Conservation (phyloP, 202 grass and related monocot genomes). For the Saccharum hybrid region DNA sequence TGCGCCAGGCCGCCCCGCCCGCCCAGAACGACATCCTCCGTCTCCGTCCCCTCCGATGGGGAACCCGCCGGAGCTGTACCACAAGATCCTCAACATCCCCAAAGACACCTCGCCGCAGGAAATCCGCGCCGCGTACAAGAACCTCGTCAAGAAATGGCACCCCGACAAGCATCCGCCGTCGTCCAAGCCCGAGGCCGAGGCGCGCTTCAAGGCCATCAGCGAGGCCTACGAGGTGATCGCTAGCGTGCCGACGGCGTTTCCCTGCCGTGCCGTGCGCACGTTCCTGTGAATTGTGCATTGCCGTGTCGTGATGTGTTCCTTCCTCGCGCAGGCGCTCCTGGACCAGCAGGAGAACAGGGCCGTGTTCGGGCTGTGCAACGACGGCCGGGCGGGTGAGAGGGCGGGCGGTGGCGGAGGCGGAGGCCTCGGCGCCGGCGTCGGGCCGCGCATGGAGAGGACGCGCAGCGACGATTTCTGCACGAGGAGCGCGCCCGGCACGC, state of each 20-base stretch:
- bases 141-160: slow-evolving; percentile 91
- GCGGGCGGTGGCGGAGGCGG: neutral
- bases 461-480: slow-evolving; percentile 46
- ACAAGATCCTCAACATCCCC: slow-evolving; percentile 76
- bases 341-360: slow-evolving; percentile 86
- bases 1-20: neutral
- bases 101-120: slow-evolving; percentile 72
- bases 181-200: slow-evolving; percentile 83
- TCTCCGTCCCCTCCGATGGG: slow-evolving; percentile 51
- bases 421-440: slow-evolving; percentile 1
- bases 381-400: slow-evolving; percentile 44
- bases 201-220: slow-evolving; percentile 85
- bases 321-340: slow-evolving; percentile 64
- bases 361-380: slow-evolving; percentile 55
- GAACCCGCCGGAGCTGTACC: slow-evolving; percentile 77
- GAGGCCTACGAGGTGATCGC: slow-evolving; percentile 82
- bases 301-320: neutral
- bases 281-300: slow-evolving; percentile 20
- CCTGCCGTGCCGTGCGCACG: neutral
- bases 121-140: slow-evolving; percentile 83
- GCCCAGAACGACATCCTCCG: neutral
- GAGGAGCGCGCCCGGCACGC: slow-evolving; percentile 51
- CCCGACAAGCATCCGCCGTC: slow-evolving; percentile 93
- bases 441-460: slow-evolving; percentile 44
- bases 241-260: neutral